These are phyloP conservation scores for Aspergillus chevalieri DNA, from an alignment of 2,329 filamentous ascomycete species.

Conservation along the genomic window DNA sequence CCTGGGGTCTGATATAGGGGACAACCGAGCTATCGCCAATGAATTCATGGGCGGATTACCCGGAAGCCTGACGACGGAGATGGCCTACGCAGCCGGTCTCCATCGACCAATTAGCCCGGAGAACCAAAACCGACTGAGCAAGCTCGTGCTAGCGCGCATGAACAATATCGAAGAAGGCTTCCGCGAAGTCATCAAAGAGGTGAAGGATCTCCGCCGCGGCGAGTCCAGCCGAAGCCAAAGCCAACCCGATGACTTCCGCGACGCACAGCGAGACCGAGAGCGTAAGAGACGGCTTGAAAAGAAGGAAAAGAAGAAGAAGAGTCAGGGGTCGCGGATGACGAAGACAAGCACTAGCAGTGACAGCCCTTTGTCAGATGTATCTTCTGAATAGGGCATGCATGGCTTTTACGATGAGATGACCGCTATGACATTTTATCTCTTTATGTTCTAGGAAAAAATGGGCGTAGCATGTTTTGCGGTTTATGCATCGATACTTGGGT, in stretches of 20 bases:
- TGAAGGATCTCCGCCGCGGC: constrained; percentile 56
- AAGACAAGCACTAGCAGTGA: constrained; percentile 16
- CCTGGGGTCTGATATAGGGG: constrained; percentile 65
- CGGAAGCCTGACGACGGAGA: constrained; percentile 73
- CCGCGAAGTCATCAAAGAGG: constrained; percentile 74
- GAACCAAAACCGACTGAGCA: constrained; percentile 67
- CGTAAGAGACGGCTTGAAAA: constrained; percentile 23
- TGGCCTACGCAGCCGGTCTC: constrained; percentile 65
- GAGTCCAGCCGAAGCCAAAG: constrained; percentile 26
- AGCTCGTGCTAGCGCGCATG: constrained; percentile 82
- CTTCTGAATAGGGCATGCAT: neutral
- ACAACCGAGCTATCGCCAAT: constrained; percentile 55
- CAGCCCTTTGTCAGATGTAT: constrained; percentile 1
- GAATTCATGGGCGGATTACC: constrained; percentile 60
- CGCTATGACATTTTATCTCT: too few relatives aligned
- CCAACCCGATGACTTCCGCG: constrained; percentile 20
- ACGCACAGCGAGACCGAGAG: constrained; percentile 10
- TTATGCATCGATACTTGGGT: too few relatives aligned
- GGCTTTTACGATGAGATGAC: too few relatives aligned
- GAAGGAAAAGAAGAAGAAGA: constrained; percentile 17
- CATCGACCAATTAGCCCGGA: constrained; percentile 41
- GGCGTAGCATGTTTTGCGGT: too few relatives aligned
- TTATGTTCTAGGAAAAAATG: too few relatives aligned
- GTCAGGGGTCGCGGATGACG: constrained; percentile 12
- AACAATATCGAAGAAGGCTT: constrained; percentile 89